phyloP scores from a whole-genome alignment of 805 yeast genomes.

The Saccharomycopsis sp. region DNA sequence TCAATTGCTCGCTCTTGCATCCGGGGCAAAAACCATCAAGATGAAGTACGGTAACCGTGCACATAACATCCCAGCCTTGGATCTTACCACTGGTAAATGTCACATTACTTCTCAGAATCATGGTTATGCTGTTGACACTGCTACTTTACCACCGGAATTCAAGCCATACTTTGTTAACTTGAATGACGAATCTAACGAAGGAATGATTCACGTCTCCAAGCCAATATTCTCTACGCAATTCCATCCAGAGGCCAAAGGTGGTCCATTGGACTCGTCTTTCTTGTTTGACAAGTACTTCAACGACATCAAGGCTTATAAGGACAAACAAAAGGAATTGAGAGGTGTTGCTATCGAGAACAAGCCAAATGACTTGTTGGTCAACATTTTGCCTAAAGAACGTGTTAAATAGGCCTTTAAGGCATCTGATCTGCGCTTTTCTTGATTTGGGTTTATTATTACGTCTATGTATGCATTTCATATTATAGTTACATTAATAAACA shows the following conservation, averaged over 20 bases:
- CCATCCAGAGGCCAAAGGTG: slow-evolving; percentile 99
- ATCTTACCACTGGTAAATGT: slow-evolving; percentile 83
- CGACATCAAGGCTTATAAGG: slow-evolving; percentile 54
- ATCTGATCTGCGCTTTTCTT: not conserved
- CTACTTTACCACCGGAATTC: slow-evolving; percentile 69
- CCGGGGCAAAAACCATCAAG: slow-evolving; percentile 89
- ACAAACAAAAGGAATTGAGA: slow-evolving; percentile 35
- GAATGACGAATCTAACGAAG: slow-evolving; percentile 95
- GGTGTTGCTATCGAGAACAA: slow-evolving; percentile 33
- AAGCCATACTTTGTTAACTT: slow-evolving; percentile 86
- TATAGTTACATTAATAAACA: no score
- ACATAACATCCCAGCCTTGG: slow-evolving; percentile 95
- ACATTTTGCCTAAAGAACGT: slow-evolving; percentile 60
- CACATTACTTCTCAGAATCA: slow-evolving; percentile 99
- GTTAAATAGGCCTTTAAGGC: slow-evolving; percentile 33
- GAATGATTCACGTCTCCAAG: slow-evolving; percentile 80
- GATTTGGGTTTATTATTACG: no score
- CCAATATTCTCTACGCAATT: slow-evolving; percentile 97
- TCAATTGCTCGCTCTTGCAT: slow-evolving; percentile 90
- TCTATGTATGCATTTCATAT: no score
- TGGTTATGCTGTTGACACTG: slow-evolving; percentile 91
- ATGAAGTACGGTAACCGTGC: slow-evolving; percentile 98
- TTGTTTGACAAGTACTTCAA: slow-evolving; percentile 85
- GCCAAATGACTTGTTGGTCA: slow-evolving; percentile 47
- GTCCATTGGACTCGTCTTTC: slow-evolving; percentile 89